Evolutionary conservation across 345 rosid species (phyloP).

Genomic region (Salix udensis): DNA sequence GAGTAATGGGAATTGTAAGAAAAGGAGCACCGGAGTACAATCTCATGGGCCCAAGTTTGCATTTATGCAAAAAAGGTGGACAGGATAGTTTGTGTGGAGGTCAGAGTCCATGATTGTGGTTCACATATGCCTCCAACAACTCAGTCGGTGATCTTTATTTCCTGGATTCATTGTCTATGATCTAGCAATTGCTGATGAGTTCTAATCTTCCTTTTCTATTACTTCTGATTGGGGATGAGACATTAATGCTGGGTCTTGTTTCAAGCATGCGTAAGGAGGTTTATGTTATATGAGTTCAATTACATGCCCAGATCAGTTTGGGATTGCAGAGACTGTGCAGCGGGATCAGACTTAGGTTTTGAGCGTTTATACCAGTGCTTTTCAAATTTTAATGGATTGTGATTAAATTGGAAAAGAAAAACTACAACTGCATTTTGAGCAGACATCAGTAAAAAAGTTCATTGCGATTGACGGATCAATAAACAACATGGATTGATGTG

Average conservation of each 20-base stretch:
- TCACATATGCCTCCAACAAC: neutral
- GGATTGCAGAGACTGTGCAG: neutral
- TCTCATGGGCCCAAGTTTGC: neutral
- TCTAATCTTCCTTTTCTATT: neutral
- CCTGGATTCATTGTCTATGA: neutral
- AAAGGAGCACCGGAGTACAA: neutral
- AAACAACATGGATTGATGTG: neutral
- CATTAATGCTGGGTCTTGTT: neutral
- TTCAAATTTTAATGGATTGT: neutral
- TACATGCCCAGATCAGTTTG: neutral
- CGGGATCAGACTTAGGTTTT: neutral
- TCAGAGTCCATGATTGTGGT: neutral
- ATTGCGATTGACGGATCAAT: neutral
- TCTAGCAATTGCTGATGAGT: neutral
- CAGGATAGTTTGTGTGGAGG: neutral
- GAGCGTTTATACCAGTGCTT: neutral
- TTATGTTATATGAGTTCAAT: neutral
- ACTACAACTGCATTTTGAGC: neutral
- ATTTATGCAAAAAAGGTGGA: neutral
- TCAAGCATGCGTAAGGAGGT: neutral
- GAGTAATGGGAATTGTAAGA: neutral
- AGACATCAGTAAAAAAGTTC: neutral
- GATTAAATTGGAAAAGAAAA: neutral
- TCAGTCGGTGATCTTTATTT: neutral
- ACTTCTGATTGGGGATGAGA: neutral